Evolutionary conservation across 257 asterid genomes (phyloP), one percentile per base, ranked within the genome.

Genomic region (Asclepias syriaca): DNA sequence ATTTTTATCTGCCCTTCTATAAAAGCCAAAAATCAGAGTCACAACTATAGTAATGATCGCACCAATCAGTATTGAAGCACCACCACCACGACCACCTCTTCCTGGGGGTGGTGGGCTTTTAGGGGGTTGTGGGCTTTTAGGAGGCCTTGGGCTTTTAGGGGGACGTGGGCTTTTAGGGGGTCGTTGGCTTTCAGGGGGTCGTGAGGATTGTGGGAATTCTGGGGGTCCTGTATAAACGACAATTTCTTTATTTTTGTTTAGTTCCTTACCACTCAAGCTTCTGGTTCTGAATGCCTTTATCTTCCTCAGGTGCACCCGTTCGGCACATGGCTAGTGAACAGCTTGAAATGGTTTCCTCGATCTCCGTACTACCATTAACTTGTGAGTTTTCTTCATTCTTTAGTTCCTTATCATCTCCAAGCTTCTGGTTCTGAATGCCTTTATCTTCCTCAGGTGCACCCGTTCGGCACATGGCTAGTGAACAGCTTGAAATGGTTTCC

Each of bases 1-100:
- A 9, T 34, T 59, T 89, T 80, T 91, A 84, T 86, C 83, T 29
- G 96, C 76, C 77, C 86, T 84, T 67, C 87, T 82, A 78, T 83
- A 82, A 73, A 83, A 65, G 65, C 90, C 85, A 79, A 86, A 87
- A 48, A 96, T 96, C 79, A 91, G 86, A 16, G 92, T 93, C 65
- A 88, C 80, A 78, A 86, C 68, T 76, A 91, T 85, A 4, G 93
- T 95, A 49, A 93, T 93, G 65, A 83, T 87, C 66, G 91, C 73
- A 59, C 93, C 88, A 77, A 81, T 81, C 34, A 2, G 34, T 29
- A 29, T 29, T 29, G 34, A 29, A 29, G 34, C 34, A 29, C 34
- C 34, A 29, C 34, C 34, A 2, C 3, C 3, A 29, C 34, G 3
- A 29, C 34, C 34, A 2, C 3, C 34, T 1, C 34, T 29, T 29